Evolutionary conservation across 1,139 yeast genomes (phyloP).

Genomic region (Suhomyces choctaworum): DNA sequence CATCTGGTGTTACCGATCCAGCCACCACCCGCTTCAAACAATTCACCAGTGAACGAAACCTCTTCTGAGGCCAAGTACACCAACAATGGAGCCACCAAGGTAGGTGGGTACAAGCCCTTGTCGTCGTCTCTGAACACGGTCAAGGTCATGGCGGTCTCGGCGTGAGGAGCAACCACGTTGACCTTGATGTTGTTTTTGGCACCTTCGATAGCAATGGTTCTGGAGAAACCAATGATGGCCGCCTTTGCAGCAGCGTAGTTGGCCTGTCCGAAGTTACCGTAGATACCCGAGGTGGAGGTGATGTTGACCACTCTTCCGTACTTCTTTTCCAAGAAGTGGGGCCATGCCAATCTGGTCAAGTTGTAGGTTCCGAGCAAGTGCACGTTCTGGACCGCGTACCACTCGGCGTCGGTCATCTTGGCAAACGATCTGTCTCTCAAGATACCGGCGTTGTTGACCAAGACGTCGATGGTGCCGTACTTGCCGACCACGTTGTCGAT

Average conservation of each 20-base stretch:
- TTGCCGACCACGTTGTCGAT: conserved; percentile 74
- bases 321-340: conserved; percentile 73
- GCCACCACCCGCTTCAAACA: conserved; percentile 71
- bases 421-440: conserved; percentile 86
- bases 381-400: conserved; percentile 80
- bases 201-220: conserved; percentile 90
- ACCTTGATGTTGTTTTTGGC: conserved; percentile 72
- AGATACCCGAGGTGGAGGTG: conserved; percentile 93
- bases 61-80: conserved; percentile 76
- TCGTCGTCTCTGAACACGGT: conserved; percentile 80
- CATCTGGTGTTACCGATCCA: conserved; percentile 95
- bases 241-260: conserved; percentile 94
- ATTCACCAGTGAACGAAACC: conserved; percentile 65
- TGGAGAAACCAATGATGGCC: conserved; percentile 82
- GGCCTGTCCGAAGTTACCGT: conserved; percentile 97
- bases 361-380: conserved; percentile 83
- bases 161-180: conserved; percentile 92
- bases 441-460: conserved; percentile 93
- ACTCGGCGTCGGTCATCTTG: conserved; percentile 80
- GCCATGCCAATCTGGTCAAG: conserved; percentile 92
- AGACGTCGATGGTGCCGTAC: conserved; percentile 83
- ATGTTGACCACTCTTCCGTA: conserved; percentile 85
- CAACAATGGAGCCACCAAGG: conserved; percentile 87
- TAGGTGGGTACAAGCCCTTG: conserved; percentile 79
- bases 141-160: conserved; percentile 95